Evolutionary conservation across 495 filamentous ascomycete genomes (phyloP), one percentile per base, ranked within the genome.

Genomic region (Aspergillus affinis): DNA sequence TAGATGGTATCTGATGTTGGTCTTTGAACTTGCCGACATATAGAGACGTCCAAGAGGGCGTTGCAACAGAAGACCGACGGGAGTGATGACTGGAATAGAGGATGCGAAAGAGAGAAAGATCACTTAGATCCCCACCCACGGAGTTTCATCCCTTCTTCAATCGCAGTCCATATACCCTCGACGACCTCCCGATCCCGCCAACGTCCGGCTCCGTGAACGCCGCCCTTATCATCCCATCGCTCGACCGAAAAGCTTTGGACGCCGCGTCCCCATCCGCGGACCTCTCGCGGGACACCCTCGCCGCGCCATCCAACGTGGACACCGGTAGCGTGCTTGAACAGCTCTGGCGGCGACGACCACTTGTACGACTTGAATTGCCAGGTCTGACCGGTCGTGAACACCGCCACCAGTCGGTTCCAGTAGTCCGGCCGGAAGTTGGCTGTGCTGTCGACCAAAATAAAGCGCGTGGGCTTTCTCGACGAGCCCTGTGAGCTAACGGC

Each of bases 361-460:
- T 94, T 95, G 82, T 98, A 99, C 50, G 86, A 88, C 76, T 96
- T 96, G 77, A 98, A 99, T 73, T 99, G 94, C 94, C 94, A 99
- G 12, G 89, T 88, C 74, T 99, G 94, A 21, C 94, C 94, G 9
- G 94, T 99, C 0, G 94, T 99, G 75, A 99, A 99, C 49, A 99
- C 92, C 9, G 91, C 95, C 9, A 98, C 94, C 10, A 99, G 90
- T 19, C 95, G 87, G 58, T 87, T 85, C 94, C 94, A 99, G 77
- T 98, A 97, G 69, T 98, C 93, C 1, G 94, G 94, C 72, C 94
- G 94, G 81, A 99, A 99, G 74, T 95, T 88, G 66, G 94, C 87
- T 0, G 91, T 88, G 13, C 85, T 86, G 70, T 99, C 94, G 54
- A 97, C 93, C 21, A 99, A 85, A 66, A 97, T 91, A 78, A 99